Conservation (phyloP, 2,329 filamentous ascomycete species). For the Fusarium lateritium region DNA sequence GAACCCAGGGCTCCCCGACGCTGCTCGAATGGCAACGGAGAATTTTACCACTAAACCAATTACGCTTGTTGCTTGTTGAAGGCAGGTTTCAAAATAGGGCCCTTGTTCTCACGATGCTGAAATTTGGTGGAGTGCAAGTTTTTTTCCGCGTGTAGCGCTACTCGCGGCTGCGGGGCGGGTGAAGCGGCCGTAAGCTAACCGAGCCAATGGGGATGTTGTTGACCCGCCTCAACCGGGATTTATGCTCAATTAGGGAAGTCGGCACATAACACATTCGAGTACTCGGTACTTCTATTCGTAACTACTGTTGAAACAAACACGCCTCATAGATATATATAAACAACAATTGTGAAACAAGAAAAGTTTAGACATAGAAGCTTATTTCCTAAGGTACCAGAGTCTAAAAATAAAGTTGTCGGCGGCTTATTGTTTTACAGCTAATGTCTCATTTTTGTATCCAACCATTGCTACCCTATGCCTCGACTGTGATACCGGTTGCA, state of each 20-base stretch:
- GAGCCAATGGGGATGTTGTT: slow-evolving; percentile 1
- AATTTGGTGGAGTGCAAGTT: slow-evolving; percentile 11
- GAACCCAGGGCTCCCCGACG: slow-evolving; percentile 37
- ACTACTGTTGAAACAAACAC: neutral
- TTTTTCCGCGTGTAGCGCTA: neutral
- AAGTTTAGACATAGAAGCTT: neutral
- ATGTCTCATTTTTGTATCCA: too few relatives aligned
- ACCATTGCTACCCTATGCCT: slow-evolving; percentile 11
- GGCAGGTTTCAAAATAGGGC: neutral
- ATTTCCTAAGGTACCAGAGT: too few relatives aligned
- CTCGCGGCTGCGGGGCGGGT: neutral
- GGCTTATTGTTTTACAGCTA: too few relatives aligned
- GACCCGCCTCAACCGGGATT: too few relatives aligned
- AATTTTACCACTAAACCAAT: slow-evolving; percentile 42
- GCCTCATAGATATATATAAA: neutral
- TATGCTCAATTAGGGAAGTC: too few relatives aligned
- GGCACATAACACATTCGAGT: too few relatives aligned
- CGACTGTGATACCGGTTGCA: neutral
- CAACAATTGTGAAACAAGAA: neutral
- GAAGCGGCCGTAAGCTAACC: neutral
- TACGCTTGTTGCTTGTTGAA: slow-evolving; percentile 25
- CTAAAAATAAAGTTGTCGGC: too few relatives aligned
- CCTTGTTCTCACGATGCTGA: neutral
- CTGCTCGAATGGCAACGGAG: slow-evolving; percentile 32
- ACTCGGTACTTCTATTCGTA: too few relatives aligned